Evolutionary conservation across 2,329 filamentous ascomycete genomes (phyloP).

Genomic region (Raffaelea ambrosiae): DNA sequence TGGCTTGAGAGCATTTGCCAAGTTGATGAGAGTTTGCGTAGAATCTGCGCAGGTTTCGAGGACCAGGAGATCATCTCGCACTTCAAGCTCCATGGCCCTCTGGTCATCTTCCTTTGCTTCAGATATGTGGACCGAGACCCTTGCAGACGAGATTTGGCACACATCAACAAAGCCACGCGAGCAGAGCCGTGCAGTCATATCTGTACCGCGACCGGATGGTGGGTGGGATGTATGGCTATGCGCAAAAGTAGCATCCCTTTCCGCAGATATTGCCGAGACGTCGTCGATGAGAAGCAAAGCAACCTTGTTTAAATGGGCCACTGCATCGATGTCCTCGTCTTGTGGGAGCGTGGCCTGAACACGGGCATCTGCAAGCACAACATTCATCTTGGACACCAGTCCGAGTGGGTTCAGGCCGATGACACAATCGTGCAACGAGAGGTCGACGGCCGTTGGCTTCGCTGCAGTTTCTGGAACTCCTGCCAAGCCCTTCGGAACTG

Average conservation of each 20-base stretch:
- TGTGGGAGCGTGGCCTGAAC: constrained; percentile 60
- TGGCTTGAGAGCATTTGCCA: constrained; percentile 72
- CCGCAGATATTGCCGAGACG: constrained; percentile 32
- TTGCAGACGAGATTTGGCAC: constrained; percentile 78
- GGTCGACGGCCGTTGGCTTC: constrained; percentile 58
- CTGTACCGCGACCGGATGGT: constrained; percentile 13
- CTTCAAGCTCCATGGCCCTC: constrained; percentile 67
- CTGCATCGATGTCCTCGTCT: constrained; percentile 52
- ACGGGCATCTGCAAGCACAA: constrained; percentile 72
- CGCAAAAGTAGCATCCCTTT: constrained; percentile 28
- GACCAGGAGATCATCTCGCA: constrained; percentile 79
- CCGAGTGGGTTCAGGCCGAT: constrained; percentile 77
- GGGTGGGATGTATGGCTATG: constrained; percentile 13
- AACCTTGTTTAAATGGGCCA: constrained; percentile 66
- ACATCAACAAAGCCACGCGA: constrained; percentile 74
- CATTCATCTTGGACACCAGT: constrained; percentile 63
- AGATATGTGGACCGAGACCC: constrained; percentile 53
- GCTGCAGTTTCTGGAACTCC: constrained; percentile 19
- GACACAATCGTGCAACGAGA: constrained; percentile 74
- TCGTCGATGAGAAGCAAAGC: constrained; percentile 80
- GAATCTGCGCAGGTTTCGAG: constrained; percentile 96
- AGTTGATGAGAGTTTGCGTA: constrained; percentile 78
- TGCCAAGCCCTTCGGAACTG: no score
- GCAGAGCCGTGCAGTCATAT: constrained; percentile 49
- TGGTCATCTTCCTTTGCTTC: constrained; percentile 34